These are phyloP conservation scores for Protea cynaroides DNA, from an alignment of 164 flowering plant genomes.

Conservation along the genomic window DNA sequence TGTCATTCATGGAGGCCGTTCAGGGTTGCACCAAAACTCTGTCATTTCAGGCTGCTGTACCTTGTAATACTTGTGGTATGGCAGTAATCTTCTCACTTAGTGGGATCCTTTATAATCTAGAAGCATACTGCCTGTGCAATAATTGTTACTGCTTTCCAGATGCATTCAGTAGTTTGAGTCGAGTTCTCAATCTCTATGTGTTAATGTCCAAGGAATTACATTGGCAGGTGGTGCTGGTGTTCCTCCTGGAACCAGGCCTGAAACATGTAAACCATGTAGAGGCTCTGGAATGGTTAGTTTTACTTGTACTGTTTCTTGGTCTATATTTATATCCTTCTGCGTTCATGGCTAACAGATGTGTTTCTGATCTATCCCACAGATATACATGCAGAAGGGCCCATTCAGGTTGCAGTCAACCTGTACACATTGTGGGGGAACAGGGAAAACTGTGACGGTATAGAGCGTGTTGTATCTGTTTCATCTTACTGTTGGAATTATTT, in stretches of 20 bases:
- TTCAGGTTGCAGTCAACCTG: slow-evolving; percentile 64
- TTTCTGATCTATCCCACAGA: slow-evolving; percentile 33
- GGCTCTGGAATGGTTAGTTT: slow-evolving; percentile 63
- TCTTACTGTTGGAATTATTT: too few relatives aligned
- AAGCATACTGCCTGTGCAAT: neutral
- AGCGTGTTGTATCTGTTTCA: neutral
- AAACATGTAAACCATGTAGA: slow-evolving; percentile 57
- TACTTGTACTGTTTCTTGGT: slow-evolving; percentile 13
- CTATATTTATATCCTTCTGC: slow-evolving; percentile 20
- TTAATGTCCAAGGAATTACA: slow-evolving; percentile 5
- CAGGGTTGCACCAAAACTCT: slow-evolving; percentile 67
- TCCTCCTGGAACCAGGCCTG: slow-evolving; percentile 72
- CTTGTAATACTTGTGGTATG: slow-evolving; percentile 63
- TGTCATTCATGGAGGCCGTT: slow-evolving; percentile 83
- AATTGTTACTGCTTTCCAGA: neutral
- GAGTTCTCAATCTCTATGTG: neutral
- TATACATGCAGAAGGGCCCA: slow-evolving; percentile 53
- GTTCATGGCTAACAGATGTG: neutral
- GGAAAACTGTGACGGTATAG: slow-evolving; percentile 53
- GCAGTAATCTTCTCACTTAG: neutral
- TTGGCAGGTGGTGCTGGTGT: slow-evolving; percentile 67
- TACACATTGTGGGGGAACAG: slow-evolving; percentile 52
- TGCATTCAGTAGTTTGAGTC: neutral
- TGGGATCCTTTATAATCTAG: neutral
- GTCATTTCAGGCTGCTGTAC: slow-evolving; percentile 45